phyloP scores from a whole-genome alignment of 2,329 filamentous ascomycete species.

The Hypoxylon rubiginosum region DNA sequence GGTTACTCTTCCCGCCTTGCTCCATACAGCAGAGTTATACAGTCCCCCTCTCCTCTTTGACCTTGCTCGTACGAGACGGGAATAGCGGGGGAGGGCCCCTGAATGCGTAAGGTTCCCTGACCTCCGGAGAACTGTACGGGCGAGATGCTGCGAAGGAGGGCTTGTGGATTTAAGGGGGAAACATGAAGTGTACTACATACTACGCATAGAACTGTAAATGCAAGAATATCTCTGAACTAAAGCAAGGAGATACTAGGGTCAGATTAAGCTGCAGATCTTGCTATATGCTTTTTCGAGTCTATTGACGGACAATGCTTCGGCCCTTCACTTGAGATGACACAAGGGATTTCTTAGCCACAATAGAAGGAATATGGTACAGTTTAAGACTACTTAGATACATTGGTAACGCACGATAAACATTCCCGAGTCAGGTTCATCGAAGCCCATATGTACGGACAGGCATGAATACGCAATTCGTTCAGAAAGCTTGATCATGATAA shows the following conservation, averaged over 20 bases:
- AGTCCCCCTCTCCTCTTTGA: too few relatives aligned
- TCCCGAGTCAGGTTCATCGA: not conserved
- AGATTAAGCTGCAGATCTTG: not conserved
- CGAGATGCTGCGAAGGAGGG: not conserved
- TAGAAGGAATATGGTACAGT: too few relatives aligned
- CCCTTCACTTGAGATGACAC: not conserved
- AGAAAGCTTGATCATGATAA: not conserved
- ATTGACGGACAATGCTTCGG: not conserved
- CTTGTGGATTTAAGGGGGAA: not conserved
- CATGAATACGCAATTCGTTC: not conserved
- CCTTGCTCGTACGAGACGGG: not conserved
- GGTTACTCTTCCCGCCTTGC: not conserved
- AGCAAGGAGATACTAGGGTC: too few relatives aligned
- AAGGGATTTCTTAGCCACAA: not conserved
- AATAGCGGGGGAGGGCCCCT: not conserved
- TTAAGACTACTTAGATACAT: not conserved
- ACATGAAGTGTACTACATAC: conserved; percentile 33
- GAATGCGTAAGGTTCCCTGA: not conserved
- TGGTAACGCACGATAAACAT: not conserved
- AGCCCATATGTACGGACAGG: not conserved
- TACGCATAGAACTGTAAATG: conserved; percentile 39
- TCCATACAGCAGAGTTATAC: too few relatives aligned
- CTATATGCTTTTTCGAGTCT: not conserved
- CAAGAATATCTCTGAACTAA: conserved; percentile 22
- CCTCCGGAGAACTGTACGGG: not conserved